phyloP scores from a whole-genome alignment of 257 asterid genomes.

The Leptodermis oblonga region DNA sequence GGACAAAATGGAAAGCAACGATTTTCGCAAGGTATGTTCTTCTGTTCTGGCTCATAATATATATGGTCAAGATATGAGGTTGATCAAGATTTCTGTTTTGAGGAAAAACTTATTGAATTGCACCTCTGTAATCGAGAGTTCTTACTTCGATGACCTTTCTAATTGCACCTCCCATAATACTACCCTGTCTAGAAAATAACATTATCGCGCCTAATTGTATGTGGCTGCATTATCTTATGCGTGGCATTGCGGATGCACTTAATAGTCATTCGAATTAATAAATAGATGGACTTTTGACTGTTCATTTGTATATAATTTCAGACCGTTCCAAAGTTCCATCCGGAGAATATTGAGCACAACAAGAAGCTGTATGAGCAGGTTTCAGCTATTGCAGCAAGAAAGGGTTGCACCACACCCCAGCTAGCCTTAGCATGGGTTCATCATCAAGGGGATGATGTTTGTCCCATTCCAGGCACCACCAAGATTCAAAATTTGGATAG shows the following conservation, averaged over 20 bases:
- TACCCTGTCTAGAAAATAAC: too few relatives aligned
- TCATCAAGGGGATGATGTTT: conserved; percentile 36
- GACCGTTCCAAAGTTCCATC: conserved; percentile 25
- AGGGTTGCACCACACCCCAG: conserved; percentile 40
- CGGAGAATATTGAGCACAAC: conserved; percentile 25
- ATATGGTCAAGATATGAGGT: too few relatives aligned
- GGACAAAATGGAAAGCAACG: conserved; percentile 16
- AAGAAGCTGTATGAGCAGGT: conserved; percentile 24
- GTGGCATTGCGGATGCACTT: too few relatives aligned
- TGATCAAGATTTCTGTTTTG: too few relatives aligned
- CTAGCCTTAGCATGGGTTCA: conserved; percentile 44
- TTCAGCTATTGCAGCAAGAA: conserved; percentile 27
- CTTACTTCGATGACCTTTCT: too few relatives aligned
- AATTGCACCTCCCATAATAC: too few relatives aligned
- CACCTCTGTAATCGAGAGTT: too few relatives aligned
- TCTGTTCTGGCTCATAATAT: background rate
- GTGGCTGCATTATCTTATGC: too few relatives aligned
- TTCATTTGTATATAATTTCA: background rate
- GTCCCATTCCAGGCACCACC: conserved; percentile 34
- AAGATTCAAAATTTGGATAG: conserved; percentile 31
- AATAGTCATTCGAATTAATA: too few relatives aligned
- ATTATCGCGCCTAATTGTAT: too few relatives aligned
- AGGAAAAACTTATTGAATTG: too few relatives aligned
- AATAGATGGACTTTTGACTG: too few relatives aligned
- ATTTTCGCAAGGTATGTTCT: conserved; percentile 26